Base-by-base conservation (phyloP, 176 grass and related monocot species). In the Phyllostachys edulis region DNA sequence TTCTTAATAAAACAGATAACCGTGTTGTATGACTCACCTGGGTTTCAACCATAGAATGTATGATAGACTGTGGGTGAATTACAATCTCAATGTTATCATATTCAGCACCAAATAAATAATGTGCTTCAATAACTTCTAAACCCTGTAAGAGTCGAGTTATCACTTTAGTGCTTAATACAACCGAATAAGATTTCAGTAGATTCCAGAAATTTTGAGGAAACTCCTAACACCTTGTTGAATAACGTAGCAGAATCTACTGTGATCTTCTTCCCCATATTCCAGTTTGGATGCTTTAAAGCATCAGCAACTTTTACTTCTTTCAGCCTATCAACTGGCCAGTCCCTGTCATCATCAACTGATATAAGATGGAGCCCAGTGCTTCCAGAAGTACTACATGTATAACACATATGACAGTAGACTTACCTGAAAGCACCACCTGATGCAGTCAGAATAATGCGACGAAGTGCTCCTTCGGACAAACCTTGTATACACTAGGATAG, bases 201-300 rank as follows among this genome's bases (percentile, higher is more conserved):
- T 64, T 75, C 85, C 39, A 21, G 51, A 54, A 42, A 32, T 16
- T n/a, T 9, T 18, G 13, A 82, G 34, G n/a, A 51, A 36, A 69
- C 12, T 80, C 51, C 24, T 80, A 68, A 81, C 50, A 99, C 93
- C 87, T 99, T 99, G 77, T 99, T 99, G 86, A 99, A 99, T 44
- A 99, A 86, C 52, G 96, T 99, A 83, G 96, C 96, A 75, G 96
- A 99, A 88, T 99, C 96, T 61, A 99, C 96, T 67, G 96, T 99
- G 81, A 99, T 99, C 89, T 99, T 99, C 84, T 96, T 99, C 62
- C 96, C 96, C 96, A 99, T 96, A 76, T 70, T 96, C 96, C 96
- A 99, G 77, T 99, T 99, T 70, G 96, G 96, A 49, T 99, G 96
- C 45, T 96, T 99, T 47, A 99, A 87, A 73, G 96, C 96, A 87